Percentiles rank a stretch among this genome's conserved stretches.
These are phyloP conservation scores for Penstemon eatonii DNA, from an alignment of 257 asterid species.

Conservation along the genomic window DNA sequence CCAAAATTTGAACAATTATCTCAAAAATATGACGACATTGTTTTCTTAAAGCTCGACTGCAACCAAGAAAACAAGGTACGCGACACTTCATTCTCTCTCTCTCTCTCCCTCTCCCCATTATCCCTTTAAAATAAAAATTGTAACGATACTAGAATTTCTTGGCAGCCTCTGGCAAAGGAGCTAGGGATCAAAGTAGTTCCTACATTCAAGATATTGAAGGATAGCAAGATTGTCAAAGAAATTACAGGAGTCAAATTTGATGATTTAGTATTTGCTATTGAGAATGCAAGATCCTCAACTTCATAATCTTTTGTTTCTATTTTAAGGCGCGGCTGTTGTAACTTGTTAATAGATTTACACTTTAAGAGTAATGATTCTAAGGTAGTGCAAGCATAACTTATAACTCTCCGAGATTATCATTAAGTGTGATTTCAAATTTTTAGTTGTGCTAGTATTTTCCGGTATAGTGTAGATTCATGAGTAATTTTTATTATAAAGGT, in stretches of 20 bases:
- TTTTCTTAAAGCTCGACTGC: conserved; percentile 95
- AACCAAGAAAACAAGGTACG: conserved; percentile 80
- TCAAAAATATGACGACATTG: conserved; percentile 55
- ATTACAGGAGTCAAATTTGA: conserved; percentile 83
- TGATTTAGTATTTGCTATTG: conserved; percentile 65
- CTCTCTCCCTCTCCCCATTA: background rate
- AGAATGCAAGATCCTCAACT: conserved; percentile 44
- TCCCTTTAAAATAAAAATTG: background rate
- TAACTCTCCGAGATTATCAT: too few species aligned
- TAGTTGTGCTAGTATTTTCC: conserved; percentile 7
- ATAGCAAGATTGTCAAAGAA: conserved; percentile 65
- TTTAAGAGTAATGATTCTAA: too few species aligned
- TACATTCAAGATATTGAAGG: conserved; percentile 83
- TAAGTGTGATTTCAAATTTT: too few species aligned
- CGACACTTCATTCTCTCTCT: background rate
- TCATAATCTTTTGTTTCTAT: conserved; percentile 15
- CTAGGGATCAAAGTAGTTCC: conserved; percentile 91
- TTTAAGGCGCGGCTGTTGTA: conserved; percentile 17
- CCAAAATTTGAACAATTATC: conserved; percentile 72
- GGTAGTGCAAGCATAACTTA: too few species aligned
- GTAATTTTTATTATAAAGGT: background rate
- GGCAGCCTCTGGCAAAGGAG: conserved; percentile 84
- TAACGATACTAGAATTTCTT: conserved; percentile 14
- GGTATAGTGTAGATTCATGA: background rate
- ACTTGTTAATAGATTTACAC: conserved; percentile 40